These are phyloP conservation scores for Magnolia officinalis DNA, from an alignment of 164 flowering plant genomes.

Conservation along the genomic window DNA sequence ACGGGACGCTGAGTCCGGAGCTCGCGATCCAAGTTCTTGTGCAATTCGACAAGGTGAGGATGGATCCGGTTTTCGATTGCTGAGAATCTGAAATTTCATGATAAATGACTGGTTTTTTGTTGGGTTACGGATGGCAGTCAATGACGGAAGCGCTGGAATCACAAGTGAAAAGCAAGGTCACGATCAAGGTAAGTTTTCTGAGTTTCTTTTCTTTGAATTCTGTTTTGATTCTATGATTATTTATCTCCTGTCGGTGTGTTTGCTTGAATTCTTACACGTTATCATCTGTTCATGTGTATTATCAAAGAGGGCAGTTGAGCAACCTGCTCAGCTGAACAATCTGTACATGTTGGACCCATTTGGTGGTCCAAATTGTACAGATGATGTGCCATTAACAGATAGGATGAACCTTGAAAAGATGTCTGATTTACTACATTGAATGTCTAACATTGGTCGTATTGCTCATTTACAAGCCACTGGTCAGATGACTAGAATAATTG, in stretches of 20 bases:
- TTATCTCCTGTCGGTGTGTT: no score
- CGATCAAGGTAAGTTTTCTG: constrained; percentile 43
- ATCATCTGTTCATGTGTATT: no score
- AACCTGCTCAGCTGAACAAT: no score
- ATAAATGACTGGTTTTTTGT: background rate
- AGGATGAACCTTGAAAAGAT: background rate
- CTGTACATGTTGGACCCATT: no score
- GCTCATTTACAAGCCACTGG: background rate
- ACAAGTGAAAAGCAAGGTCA: constrained; percentile 72
- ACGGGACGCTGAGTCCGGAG: constrained; percentile 77
- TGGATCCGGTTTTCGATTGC: background rate
- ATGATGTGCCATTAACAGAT: background rate
- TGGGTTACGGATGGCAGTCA: constrained; percentile 30
- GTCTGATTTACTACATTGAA: background rate
- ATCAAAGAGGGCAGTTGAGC: no score
- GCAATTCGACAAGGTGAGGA: constrained; percentile 82
- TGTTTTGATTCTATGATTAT: no score
- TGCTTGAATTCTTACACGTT: no score
- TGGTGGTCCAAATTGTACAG: no score
- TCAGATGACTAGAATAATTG: no score
- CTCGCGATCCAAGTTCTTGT: constrained; percentile 93
- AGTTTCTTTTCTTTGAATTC: no score
- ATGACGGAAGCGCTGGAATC: constrained; percentile 73
- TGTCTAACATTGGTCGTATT: background rate
- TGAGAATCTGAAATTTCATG: background rate